Evolutionary conservation across 208 protist species (phyloP), one percentile per base, ranked within the genome.

Genomic region (Trichomonas gallinae): DNA sequence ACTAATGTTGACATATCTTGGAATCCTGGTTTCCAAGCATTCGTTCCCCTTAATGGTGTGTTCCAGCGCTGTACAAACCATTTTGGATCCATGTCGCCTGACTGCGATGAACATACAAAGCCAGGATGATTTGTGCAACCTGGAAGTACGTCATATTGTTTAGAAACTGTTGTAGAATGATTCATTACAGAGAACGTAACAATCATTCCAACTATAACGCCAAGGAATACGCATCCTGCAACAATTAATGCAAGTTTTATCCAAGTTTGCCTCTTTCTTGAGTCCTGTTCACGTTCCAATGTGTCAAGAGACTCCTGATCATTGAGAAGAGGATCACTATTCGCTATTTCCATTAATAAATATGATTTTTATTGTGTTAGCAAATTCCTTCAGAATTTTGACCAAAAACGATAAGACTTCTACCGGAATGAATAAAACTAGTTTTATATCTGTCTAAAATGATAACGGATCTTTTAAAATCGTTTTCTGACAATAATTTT

Each of bases 1-100:
- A 96, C 96, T 23, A 98, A 34, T 87, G 58, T 49, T 42, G 36
- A 48, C 49, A 97, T 97, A 63, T 98, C 97, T 85, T 98, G 97
- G 63, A 96, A 97, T 11, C 96, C 89, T 36, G 26, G 4, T 11
- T 81, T 49, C 96, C 96, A 97, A 26, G 13, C 40, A 21, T 83
- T 40, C 40, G 31, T 0, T 6, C 96, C 82, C 26, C 63, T 3
- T 34, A 46, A 46, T 36, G 97, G 96, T 38, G 96, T 97, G 63
- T 96, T 91, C 97, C 97, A 93, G 9, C 13, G 15, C 31, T 93
- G 40, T 38, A 11, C 26, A 26, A 2, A 42, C 44, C 44, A 93
- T 51, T 93, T 93, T 34, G 15, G 3, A 38, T 48, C 44, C 87
- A 93, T 93, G 2, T 23, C 87, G 10, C 11, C 40, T 21, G 0